Conservation (phyloP, 1,284 basidiomycete genomes). For the Ganoderma leucocontextum region DNA sequence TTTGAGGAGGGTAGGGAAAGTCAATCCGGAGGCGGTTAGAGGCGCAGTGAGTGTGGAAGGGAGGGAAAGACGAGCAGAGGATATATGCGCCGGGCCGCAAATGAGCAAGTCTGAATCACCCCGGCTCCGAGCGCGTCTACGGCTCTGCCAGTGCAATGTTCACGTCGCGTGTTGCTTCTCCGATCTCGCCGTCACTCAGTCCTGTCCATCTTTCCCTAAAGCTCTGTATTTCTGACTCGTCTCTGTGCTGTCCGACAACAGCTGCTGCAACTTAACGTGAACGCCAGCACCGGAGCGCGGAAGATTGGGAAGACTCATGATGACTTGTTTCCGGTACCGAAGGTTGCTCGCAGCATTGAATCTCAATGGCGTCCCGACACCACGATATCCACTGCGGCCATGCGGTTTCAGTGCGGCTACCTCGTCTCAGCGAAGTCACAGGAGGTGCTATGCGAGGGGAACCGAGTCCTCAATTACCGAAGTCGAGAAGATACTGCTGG, state of each 20-base stretch:
- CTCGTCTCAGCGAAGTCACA: not conserved
- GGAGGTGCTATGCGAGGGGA: constrained; percentile 19
- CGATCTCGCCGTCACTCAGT: not conserved
- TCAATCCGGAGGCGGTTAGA: not conserved
- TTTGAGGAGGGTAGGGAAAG: not conserved
- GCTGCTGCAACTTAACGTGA: not conserved
- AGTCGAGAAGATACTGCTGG: constrained; percentile 71
- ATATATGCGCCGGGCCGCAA: constrained; percentile 10
- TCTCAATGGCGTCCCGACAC: not conserved
- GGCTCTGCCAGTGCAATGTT: not conserved
- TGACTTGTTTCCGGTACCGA: constrained; percentile 32
- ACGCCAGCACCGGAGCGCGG: not conserved
- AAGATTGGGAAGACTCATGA: constrained; percentile 7
- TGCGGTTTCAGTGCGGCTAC: not conserved
- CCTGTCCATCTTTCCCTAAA: not conserved
- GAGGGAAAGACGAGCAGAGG: constrained; percentile 13
- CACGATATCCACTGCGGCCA: not conserved
- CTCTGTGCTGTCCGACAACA: not conserved
- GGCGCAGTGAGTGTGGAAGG: constrained; percentile 4
- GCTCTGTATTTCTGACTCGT: not conserved
- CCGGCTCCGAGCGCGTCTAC: constrained; percentile 9
- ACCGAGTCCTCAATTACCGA: constrained; percentile 19
- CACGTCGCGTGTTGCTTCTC: not conserved
- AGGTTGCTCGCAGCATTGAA: constrained; percentile 13
- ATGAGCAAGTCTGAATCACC: constrained; percentile 9